Base-by-base conservation (phyloP, 805 yeast species). In the Limtongozyma cylindracea region DNA sequence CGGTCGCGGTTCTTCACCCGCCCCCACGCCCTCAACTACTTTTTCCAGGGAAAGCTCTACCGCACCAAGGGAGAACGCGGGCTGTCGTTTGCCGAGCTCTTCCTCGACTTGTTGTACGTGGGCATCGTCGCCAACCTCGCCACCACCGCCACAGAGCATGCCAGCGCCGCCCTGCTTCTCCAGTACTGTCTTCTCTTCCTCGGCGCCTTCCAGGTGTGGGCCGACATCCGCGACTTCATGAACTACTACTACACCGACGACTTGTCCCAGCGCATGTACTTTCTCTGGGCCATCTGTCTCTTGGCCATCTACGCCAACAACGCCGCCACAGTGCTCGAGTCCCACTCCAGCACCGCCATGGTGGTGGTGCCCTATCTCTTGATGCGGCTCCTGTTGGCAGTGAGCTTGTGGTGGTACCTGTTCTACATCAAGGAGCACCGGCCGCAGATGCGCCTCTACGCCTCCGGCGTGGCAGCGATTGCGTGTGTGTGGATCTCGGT, bases 171-270 rank as follows among this genome's bases (percentile, higher is more conserved):
- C 3, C 38, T 62, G 0, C 37, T 66, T 13, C 38, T 55, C 18
- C 49, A 49, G 29, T 66, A 63, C 32, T 23, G 61, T 5, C 31
- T 66, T 19, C 34, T 62, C 2, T 66, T 64, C 25, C 22, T 58
- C 11, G 72, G 71, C 0, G 53, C 64, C n/a, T 68, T 64, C 61
- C 54, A 53, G 11, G 58, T 66, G 12, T 67, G 76, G 74, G 38
- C 53, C n/a, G 73, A 65, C 31, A 44, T 66, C 26, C 60, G 62
- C 32, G 72, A 64, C 26, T 52, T 65, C 31, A 61, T 63, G 53
- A 63, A 67, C 38, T 64, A 61, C 33, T 66, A 62, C 39, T 67
- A 56, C 34, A 61, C 47, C 26, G 68, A 64, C 31, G 74, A 68
- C 37, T 37, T 66, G 22, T 33, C 59, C 4, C 76, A 68, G 33